These are phyloP conservation scores for Lyophyllum atratum DNA, from an alignment of 768 basidiomycete species.

Conservation along the genomic window DNA sequence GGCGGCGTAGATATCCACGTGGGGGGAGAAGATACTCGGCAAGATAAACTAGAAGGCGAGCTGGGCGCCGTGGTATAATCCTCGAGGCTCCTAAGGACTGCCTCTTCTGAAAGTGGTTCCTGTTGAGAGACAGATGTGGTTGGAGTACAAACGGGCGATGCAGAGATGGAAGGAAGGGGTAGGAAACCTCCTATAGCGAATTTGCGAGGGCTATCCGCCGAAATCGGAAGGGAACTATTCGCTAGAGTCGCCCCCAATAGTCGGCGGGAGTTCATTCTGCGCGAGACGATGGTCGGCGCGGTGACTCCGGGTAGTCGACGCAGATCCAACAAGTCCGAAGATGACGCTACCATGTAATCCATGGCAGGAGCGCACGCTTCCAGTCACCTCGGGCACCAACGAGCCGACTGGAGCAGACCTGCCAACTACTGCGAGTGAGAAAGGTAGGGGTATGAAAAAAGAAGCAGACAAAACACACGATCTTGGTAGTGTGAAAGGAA, in stretches of 20 bases:
- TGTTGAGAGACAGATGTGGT: slow-evolving; percentile 34
- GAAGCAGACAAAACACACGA: not conserved
- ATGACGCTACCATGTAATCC: slow-evolving; percentile 19
- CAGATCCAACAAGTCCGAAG: slow-evolving; percentile 14
- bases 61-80: slow-evolving; percentile 21
- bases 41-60: slow-evolving; percentile 20
- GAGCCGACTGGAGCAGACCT: not conserved
- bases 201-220: slow-evolving; percentile 17
- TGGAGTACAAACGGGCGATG: slow-evolving; percentile 61
- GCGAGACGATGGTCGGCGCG: slow-evolving; percentile 11
- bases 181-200: slow-evolving; percentile 39
- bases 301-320: slow-evolving; percentile 4
- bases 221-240: slow-evolving; percentile 3
- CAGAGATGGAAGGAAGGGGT: slow-evolving; percentile 58
- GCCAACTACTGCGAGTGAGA: not conserved
- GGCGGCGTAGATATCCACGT: slow-evolving; percentile 63
- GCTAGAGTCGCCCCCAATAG: not conserved
- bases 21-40: slow-evolving; percentile 34
- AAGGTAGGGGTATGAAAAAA: not conserved
- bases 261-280: slow-evolving; percentile 6
- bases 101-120: slow-evolving; percentile 14
- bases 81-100: slow-evolving; percentile 11
- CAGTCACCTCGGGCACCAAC: not conserved
- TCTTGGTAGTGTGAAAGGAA: not conserved
- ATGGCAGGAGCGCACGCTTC: slow-evolving; percentile 4